Evolutionary conservation across 768 basidiomycete species (phyloP).

Genomic region (Cystofilobasidium ferigula): DNA sequence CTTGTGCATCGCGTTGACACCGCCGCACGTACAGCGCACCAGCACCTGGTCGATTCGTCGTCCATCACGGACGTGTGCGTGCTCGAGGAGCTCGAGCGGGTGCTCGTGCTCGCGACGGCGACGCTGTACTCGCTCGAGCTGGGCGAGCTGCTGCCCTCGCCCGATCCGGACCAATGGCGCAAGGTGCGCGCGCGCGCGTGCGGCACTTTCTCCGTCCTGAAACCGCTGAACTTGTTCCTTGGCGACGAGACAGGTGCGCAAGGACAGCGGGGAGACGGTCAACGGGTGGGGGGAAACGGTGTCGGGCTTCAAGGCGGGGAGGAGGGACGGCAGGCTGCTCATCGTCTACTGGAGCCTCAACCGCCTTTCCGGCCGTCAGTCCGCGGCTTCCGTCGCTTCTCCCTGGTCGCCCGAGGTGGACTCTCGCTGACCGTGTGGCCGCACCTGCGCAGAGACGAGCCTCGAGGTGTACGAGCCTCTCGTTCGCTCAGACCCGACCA

Average conservation of each 20-base stretch:
- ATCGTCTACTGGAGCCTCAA: constrained; percentile 18
- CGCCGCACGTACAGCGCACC: constrained; percentile 17
- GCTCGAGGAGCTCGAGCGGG: not conserved
- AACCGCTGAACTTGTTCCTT: too few relatives aligned
- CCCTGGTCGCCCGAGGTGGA: too few relatives aligned
- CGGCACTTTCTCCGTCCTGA: too few relatives aligned
- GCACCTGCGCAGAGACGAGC: not conserved
- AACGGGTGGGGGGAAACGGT: constrained; percentile 22
- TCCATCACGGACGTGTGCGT: constrained; percentile 13
- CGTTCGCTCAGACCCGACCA: not conserved
- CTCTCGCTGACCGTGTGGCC: too few relatives aligned
- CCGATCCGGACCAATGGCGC: constrained; percentile 6
- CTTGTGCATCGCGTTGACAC: too few relatives aligned
- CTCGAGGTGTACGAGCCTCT: constrained; percentile 20
- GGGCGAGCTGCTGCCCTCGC: not conserved
- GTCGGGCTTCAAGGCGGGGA: not conserved
- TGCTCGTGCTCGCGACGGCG: constrained; percentile 15
- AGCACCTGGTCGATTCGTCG: constrained; percentile 15
- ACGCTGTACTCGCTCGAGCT: constrained; percentile 14
- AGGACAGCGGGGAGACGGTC: constrained; percentile 16
- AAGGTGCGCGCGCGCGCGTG: too few relatives aligned
- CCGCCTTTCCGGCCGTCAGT: constrained; percentile 7
- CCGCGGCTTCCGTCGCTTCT: too few relatives aligned
- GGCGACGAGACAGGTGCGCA: not conserved
- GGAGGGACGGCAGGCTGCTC: not conserved